phyloP scores from a whole-genome alignment of 176 grass and related monocot genomes.

The Rhipidocladum racemiflorum region DNA sequence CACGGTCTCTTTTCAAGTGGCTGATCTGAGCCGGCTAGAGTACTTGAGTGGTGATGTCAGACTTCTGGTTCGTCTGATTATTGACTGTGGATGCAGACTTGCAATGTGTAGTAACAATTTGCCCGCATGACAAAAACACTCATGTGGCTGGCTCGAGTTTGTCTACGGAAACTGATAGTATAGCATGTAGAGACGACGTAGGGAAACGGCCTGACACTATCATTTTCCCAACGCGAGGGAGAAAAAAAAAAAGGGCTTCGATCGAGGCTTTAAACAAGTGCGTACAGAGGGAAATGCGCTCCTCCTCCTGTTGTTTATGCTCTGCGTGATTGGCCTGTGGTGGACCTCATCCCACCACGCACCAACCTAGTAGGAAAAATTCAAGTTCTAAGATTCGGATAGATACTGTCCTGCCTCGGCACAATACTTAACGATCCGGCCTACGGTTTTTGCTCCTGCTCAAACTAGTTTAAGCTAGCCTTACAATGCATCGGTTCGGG shows the following conservation, averaged over 20 bases:
- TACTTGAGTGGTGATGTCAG: no score
- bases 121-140: neutral
- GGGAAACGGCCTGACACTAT: conserved; percentile 33
- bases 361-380: conserved; percentile 1
- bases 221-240: conserved; percentile 23
- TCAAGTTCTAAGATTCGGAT: neutral
- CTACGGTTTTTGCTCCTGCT: neutral
- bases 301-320: conserved; percentile 14
- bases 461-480: neutral
- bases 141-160: conserved; percentile 1
- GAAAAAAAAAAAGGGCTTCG: neutral
- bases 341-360: neutral
- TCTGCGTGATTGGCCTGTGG: conserved; percentile 8
- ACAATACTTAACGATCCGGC: neutral
- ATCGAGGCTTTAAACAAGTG: conserved; percentile 19
- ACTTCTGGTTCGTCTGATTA: no score
- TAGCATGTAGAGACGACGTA: neutral
- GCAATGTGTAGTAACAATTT: no score
- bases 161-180: neutral
- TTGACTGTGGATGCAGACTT: no score
- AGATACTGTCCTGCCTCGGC: neutral
- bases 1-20: neutral
- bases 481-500: neutral
- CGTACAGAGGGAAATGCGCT: conserved; percentile 5
- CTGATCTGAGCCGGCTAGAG: no score